Evolutionary conservation across 2,329 filamentous ascomycete genomes (phyloP), one percentile per base, ranked within the genome.

Genomic region (Calonectria montana): DNA sequence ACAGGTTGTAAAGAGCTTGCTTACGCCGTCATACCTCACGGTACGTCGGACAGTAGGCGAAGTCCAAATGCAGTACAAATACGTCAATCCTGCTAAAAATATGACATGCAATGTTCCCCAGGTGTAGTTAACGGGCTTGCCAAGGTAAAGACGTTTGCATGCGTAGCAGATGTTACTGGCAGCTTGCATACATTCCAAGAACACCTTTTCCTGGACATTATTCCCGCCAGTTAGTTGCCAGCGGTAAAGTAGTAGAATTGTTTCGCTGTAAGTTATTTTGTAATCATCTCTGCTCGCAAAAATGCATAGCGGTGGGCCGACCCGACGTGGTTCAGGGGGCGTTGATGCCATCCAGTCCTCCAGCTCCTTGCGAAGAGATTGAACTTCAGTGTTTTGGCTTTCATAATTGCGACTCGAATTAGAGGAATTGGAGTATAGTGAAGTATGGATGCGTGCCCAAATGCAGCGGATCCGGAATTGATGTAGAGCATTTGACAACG

Each of bases 51-150:
- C 74, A 1, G 69, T 65, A 4, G 77, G 47, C 1, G 78, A 81
- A 25, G 73, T 77, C 82, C 81, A 83, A 5, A 83, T 76, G 48
- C 81, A 83, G 68, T 83, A 78, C 3, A 73, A 25, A 41, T 71
- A 69, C 4, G 71, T 73, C 15, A 73, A 37, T 2, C 69, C 71
- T 18, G 65, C 71, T 1, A 66, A 23, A 39, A 73, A 71, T 15
- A 73, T 43, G 3, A 50, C 61, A 23, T 73, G 69, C 1, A 73
- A 43, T 1, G 69, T 41, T 0, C 25, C 29, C 71, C 71, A 73
- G n/a, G 71, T 71, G 25, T 65, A 73, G 35, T 43, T 68, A 6
- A 47, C 62, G 23, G 63, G 48, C 18, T 65, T 73, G 3, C 68
- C 68, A 9, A 71, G 16, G 16, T 53, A 73, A 2, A 50, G 68